A percentile compares a stretch with the other conserved stretches of the same genome.
These are phyloP conservation scores for Pythium chondricola DNA, from an alignment of 352 stramenopile genomes.

Conservation along the genomic window DNA sequence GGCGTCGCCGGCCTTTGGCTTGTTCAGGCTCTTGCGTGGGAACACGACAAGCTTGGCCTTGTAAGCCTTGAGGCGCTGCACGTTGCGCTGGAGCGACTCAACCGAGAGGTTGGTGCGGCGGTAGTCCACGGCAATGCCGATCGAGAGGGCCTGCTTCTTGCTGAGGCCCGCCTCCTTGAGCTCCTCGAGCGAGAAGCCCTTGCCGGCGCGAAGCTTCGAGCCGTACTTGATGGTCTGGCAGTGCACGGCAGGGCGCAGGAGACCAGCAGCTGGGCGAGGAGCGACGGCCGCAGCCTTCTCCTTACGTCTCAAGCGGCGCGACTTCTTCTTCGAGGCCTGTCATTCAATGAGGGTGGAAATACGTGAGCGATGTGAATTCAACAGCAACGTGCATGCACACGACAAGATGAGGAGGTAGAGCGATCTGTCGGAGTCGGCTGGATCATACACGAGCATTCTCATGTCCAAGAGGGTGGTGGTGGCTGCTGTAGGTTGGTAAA, in stretches of 20 bases:
- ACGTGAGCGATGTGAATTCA: neutral
- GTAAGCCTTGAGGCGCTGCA: constrained; percentile 98
- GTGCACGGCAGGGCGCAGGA: constrained; percentile 96
- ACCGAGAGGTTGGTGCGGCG: constrained; percentile 97
- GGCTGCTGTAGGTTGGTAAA: too few relatives aligned
- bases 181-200: constrained; percentile 98
- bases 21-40: constrained; percentile 94
- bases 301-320: constrained; percentile 92
- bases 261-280: constrained; percentile 93
- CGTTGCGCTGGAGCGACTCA: constrained; percentile 95
- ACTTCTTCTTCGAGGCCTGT: constrained; percentile 98
- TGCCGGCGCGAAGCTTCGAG: constrained; percentile 96
- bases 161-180: constrained; percentile 97
- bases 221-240: constrained; percentile 98
- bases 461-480: too few relatives aligned
- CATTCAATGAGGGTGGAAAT: constrained; percentile 12
- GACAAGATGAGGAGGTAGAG: too few relatives aligned
- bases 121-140: constrained; percentile 98
- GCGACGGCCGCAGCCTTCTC: constrained; percentile 97
- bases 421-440: neutral
- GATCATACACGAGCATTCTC: too few relatives aligned
- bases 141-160: constrained; percentile 93
- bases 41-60: constrained; percentile 98
- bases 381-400: neutral
- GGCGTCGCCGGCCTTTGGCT: constrained; percentile 94